Conservation (phyloP, 495 filamentous ascomycete species). For the Amniculicola lignicola region DNA sequence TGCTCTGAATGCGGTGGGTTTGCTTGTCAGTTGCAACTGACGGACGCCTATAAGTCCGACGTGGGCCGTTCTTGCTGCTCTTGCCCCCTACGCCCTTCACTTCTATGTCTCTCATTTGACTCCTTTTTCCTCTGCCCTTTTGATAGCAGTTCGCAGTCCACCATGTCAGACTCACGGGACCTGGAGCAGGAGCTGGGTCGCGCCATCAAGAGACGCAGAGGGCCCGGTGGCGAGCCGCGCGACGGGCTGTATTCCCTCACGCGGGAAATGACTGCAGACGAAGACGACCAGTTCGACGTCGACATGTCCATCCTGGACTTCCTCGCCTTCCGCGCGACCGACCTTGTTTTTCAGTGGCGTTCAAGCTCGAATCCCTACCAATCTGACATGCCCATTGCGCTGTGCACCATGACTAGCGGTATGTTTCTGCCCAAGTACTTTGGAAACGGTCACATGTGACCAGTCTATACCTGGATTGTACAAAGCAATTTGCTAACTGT, state of each 20-base stretch:
- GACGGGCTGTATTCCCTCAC: constrained; percentile 22
- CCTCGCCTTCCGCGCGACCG: constrained; percentile 25
- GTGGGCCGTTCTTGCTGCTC: background rate
- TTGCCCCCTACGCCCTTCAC: no score
- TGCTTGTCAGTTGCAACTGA: background rate
- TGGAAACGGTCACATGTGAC: background rate
- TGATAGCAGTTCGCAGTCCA: constrained; percentile 3
- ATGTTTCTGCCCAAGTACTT: background rate
- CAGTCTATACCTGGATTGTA: no score
- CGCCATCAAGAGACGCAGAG: constrained; percentile 6
- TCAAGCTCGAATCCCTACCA: constrained; percentile 15
- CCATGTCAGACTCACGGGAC: constrained; percentile 11
- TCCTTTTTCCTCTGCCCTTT: constrained; percentile 9
- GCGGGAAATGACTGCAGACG: constrained; percentile 19
- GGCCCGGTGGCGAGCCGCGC: constrained; percentile 13
- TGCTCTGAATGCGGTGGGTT: background rate
- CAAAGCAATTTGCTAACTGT: no score
- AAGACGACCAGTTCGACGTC: constrained; percentile 28
- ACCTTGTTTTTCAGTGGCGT: constrained; percentile 25
- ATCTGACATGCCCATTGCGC: constrained; percentile 20
- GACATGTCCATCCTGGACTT: constrained; percentile 33
- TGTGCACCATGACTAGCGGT: constrained; percentile 26
- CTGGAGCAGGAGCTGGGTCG: constrained; percentile 19
- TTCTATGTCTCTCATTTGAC: constrained; percentile 9
- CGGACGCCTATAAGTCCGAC: constrained; percentile 15